Conservation (phyloP, 306 rosid species). For the Calophaca sinica region DNA sequence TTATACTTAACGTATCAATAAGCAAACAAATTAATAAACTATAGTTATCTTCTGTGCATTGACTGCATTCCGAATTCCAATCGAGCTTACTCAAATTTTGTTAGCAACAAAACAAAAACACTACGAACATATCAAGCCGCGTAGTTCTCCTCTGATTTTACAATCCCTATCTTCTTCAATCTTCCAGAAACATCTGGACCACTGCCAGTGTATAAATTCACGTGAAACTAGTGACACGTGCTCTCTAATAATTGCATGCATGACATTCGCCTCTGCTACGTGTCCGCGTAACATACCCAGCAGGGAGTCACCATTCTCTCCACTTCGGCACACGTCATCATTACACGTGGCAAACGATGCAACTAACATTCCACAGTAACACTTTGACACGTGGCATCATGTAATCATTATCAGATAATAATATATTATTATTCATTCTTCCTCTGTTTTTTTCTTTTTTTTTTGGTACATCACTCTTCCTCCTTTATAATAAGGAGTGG, state of each 20-base stretch:
- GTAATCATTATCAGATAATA: neutral
- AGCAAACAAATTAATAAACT: no score
- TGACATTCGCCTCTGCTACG: constrained; percentile 42
- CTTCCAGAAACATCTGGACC: neutral
- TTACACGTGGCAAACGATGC: constrained; percentile 41
- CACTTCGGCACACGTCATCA: constrained; percentile 38
- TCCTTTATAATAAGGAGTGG: neutral
- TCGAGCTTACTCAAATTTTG: no score
- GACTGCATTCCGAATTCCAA: no score
- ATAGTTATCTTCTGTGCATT: no score
- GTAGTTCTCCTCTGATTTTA: neutral
- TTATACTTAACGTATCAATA: no score
- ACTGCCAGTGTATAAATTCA: neutral
- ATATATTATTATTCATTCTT: neutral
- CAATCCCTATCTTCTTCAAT: neutral
- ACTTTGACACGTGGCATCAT: constrained; percentile 42
- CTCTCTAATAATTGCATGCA: constrained; percentile 20
- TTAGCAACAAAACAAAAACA: neutral
- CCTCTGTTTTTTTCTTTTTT: no score
- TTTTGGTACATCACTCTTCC: no score
- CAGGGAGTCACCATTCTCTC: neutral
- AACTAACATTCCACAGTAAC: constrained; percentile 2
- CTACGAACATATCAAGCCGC: neutral
- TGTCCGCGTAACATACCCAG: neutral
- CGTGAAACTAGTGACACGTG: constrained; percentile 50